Evolutionary conservation across 345 rosid species (phyloP).

Genomic region (Ceriops tagal): DNA sequence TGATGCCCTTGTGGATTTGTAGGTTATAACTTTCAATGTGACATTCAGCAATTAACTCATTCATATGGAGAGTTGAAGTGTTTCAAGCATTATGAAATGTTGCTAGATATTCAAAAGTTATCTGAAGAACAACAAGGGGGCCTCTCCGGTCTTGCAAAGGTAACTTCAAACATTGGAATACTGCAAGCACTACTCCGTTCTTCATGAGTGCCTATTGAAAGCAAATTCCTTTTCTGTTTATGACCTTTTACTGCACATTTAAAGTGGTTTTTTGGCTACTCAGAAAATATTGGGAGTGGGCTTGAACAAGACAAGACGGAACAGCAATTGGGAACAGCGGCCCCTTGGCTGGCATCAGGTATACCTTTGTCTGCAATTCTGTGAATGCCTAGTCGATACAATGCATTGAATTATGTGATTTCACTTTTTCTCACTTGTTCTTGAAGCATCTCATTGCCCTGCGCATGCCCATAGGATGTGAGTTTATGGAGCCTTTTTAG

Average conservation of each 20-base stretch:
- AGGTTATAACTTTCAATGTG: slow-evolving; percentile 92
- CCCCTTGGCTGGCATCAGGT: slow-evolving; percentile 86
- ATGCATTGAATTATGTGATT: too few species aligned
- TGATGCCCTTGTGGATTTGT: slow-evolving; percentile 12
- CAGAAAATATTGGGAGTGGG: slow-evolving; percentile 88
- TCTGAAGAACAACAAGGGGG: slow-evolving; percentile 74
- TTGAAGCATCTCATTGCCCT: not conserved
- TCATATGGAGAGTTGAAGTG: slow-evolving; percentile 73
- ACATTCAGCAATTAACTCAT: slow-evolving; percentile 54
- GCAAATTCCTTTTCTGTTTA: not conserved
- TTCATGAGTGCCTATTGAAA: not conserved
- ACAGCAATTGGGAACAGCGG: slow-evolving; percentile 84
- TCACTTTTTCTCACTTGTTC: not conserved
- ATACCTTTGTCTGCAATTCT: not conserved
- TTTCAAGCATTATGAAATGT: slow-evolving; percentile 77
- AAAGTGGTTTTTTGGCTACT: not conserved
- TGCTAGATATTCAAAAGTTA: slow-evolving; percentile 72
- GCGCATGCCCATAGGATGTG: not conserved
- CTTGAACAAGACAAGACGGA: slow-evolving; percentile 83
- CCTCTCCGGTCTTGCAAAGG: slow-evolving; percentile 79
- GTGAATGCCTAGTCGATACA: not conserved
- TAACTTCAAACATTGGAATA: slow-evolving; percentile 22
- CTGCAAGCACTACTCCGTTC: slow-evolving; percentile 9
- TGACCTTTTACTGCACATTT: not conserved
- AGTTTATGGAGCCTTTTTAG: not conserved